Evolutionary conservation across 2,329 filamentous ascomycete genomes (phyloP).

Genomic region (Fusarium brevicatenulatum): DNA sequence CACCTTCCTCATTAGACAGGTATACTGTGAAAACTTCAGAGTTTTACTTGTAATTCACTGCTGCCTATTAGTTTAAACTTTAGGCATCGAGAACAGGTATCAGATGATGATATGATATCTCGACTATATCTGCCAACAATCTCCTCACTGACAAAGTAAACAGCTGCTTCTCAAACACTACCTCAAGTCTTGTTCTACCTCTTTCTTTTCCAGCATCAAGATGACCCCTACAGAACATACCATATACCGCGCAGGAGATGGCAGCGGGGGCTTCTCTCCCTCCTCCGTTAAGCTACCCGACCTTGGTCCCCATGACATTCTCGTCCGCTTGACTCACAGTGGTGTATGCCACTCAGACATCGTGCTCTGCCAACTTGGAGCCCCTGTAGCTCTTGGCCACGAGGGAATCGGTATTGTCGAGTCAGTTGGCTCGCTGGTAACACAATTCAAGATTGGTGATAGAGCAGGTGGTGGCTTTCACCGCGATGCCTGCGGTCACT

Average conservation of each 20-base stretch:
- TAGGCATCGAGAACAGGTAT: too few relatives aligned
- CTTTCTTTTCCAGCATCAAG: rapidly evolving
- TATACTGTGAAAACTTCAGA: too few relatives aligned
- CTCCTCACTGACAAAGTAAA: too few relatives aligned
- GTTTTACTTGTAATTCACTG: too few relatives aligned
- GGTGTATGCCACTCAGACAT: conserved; percentile 13
- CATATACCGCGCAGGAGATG: background rate
- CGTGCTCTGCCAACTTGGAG: background rate
- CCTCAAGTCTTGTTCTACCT: too few relatives aligned
- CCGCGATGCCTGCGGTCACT: conserved; percentile 1
- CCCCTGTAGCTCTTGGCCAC: conserved; percentile 1
- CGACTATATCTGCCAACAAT: too few relatives aligned
- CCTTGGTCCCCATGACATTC: background rate
- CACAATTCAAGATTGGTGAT: conserved; percentile 4
- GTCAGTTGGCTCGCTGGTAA: background rate
- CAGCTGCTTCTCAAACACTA: too few relatives aligned
- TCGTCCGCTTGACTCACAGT: conserved; percentile 5
- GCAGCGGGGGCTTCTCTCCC: background rate
- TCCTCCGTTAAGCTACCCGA: background rate
- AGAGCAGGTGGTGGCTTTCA: conserved; percentile 9
- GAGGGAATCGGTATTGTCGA: background rate
- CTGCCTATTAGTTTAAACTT: too few relatives aligned
- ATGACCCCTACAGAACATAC: background rate
- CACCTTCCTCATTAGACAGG: too few relatives aligned
- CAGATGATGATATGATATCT: too few relatives aligned